Evolutionary conservation across 106 monocot genomes (phyloP).

Genomic region (Platanthera guangdongensis): DNA sequence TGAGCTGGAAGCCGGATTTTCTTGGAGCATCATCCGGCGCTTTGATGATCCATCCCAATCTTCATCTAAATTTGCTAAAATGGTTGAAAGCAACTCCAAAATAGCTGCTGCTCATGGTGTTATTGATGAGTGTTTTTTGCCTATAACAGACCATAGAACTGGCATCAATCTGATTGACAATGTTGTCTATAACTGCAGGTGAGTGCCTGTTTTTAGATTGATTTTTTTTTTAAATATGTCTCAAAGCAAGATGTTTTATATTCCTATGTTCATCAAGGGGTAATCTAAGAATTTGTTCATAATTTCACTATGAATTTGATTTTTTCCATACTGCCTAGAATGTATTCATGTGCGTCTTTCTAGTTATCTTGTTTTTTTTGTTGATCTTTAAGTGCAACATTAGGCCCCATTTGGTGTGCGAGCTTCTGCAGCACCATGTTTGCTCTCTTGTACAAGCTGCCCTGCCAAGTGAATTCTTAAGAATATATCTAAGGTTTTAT

Average conservation of each 20-base stretch:
- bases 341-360: neutral
- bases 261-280: too few relatives aligned
- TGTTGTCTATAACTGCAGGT: conserved; percentile 76
- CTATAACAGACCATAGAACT: conserved; percentile 70
- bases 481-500: neutral
- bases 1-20: conserved; percentile 64
- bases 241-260: too few relatives aligned
- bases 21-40: conserved; percentile 61
- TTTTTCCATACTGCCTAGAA: neutral
- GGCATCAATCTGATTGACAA: conserved; percentile 80
- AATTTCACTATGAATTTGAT: neutral
- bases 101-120: conserved; percentile 64
- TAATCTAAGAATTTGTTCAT: neutral
- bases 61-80: conserved; percentile 10
- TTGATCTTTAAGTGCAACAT: neutral
- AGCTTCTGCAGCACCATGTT: too few relatives aligned
- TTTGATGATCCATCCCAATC: conserved; percentile 31
- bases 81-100: conserved; percentile 80
- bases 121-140: conserved; percentile 87
- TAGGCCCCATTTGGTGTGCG: neutral
- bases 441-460: too few relatives aligned
- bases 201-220: conserved; percentile 12
- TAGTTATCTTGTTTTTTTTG: neutral
- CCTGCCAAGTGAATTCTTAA: too few relatives aligned
- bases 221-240: neutral